Evolutionary conservation across 257 asterid species (phyloP).

Genomic region (Verbascum thapsus): DNA sequence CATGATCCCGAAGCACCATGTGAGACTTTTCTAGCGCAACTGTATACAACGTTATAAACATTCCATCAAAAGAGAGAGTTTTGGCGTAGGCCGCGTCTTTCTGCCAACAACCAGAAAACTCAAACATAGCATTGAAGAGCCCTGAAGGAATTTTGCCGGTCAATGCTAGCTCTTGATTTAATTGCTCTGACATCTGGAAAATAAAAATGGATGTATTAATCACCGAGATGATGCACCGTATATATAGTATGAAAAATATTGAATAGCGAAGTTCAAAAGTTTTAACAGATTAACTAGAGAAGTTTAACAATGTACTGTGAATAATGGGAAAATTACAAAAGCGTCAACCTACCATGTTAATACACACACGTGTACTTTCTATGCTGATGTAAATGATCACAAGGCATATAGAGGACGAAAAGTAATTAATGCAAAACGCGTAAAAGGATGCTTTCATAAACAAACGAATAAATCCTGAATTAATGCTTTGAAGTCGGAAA

Average conservation of each 20-base stretch:
- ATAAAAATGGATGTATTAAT: slow-evolving; percentile 16
- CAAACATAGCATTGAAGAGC: slow-evolving; percentile 94
- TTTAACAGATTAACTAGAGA: neutral
- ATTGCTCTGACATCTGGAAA: slow-evolving; percentile 93
- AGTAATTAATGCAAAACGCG: neutral
- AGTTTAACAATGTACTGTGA: neutral
- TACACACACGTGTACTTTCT: slow-evolving; percentile 6
- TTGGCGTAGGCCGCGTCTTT: slow-evolving; percentile 89
- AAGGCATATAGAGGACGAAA: neutral
- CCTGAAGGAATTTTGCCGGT: slow-evolving; percentile 93
- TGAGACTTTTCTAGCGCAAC: slow-evolving; percentile 97
- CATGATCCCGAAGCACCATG: slow-evolving; percentile 76
- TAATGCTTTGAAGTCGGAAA: slow-evolving; percentile 11
- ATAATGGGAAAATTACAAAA: slow-evolving; percentile 10
- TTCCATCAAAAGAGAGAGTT: slow-evolving; percentile 91
- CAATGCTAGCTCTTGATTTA: slow-evolving; percentile 88
- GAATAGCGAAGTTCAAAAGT: slow-evolving; percentile 9
- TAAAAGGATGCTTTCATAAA: neutral
- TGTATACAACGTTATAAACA: slow-evolving; percentile 77
- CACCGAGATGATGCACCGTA: slow-evolving; percentile 1
- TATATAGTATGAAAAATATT: slow-evolving; percentile 9
- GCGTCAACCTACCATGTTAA: slow-evolving; percentile 14
- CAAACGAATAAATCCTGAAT: slow-evolving; percentile 1
- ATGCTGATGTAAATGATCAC: slow-evolving; percentile 1
- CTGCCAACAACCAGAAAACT: slow-evolving; percentile 96